Base-by-base conservation (phyloP, 495 filamentous ascomycete species). In the Daldinia decipiens region DNA sequence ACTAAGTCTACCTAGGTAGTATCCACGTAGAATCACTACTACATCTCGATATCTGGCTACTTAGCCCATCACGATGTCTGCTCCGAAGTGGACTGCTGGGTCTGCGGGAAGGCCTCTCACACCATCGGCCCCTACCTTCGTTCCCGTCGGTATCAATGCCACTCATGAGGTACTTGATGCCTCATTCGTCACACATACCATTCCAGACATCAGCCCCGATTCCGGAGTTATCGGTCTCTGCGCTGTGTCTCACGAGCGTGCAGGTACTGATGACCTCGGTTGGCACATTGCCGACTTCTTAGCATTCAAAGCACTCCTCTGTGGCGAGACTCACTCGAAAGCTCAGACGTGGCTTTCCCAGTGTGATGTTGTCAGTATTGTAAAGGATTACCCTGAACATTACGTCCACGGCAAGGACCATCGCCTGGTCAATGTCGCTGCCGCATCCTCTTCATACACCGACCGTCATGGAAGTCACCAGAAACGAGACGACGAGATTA, bases 241-340 rank as follows among this genome's bases (percentile, higher is more conserved):
- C 36, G 74, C 69, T 32, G 67, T 82, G 5, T 64, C 79, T 1
- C 31, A 59, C n/a, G 60, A 76, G 1, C 47, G 73, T 45, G 71
- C 76, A 1, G 65, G 62, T 24, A 65, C 40, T 24, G 47, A 72
- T 39, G 70, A 76, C 31, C 76, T 79, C 13, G 81, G 74, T 38
- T 82, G 79, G 78, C 78, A 80, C 19, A 72, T 78, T 5, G 57
- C 71, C 29, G 80, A 82, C 61, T 82, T 81, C 54, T 40, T 82
- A 8, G 68, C 63, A 0, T 82, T 76, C 67, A 79, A 79, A 70
- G 51, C 68, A 11, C 74, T 79, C 7, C 74, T 81, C 55, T 38
- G 74, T n/a, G 57, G 62, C 5, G 70, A 79, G 38, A 72, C 73
- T 15, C n/a, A 67, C 1, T 58, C 36, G 5, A 40, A n/a, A 8